Base-by-base conservation (phyloP, 805 yeast genomes). In the Metschnikowia proteae region DNA sequence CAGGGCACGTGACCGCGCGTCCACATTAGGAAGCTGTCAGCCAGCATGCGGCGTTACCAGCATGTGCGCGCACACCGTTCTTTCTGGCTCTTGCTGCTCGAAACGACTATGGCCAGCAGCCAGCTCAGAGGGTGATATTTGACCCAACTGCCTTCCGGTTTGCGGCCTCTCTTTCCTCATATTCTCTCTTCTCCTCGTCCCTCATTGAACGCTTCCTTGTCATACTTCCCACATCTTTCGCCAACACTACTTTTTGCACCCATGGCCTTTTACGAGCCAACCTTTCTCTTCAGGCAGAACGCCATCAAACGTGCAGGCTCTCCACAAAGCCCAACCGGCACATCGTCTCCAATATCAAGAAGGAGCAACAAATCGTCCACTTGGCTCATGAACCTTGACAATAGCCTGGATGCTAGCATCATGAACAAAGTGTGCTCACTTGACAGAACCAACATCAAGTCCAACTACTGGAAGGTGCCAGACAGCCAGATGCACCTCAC, bases 381-480 rank as follows among this genome's bases (percentile, higher is more conserved):
- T 10, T 70, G 75, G 75, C 54, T 71, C 38, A 56, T 70, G 38
- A 60, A 63, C 46, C 51, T 54, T 23, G 46, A 58, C 46, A 62
- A 59, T 38, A 48, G 61, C 25, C 57, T 57, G 32, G 70, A 67
- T 42, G 65, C 68, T 3, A 57, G 61, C 42, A 61, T 74, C n/a
- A 55, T 76, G 42, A 66, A 66, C 51, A 75, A 75, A 56, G 63
- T 76, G 1, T 73, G 77, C 50, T 61, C 75, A 5, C 62, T 68
- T 13, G 65, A 72, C 55, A 59, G 73, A 42, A 52, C 68, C 43
- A 76, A 70, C 50, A 70, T 73, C 50, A 67, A 68, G 51, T 70
- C 76, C 29, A 72, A 70, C 55, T 73, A 73, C 58, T 73, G 77
- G 77, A 68, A 66, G 49, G 69, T 73, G 27, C 78, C 78, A 11